Evolutionary conservation across 176 grass and related monocot species (phyloP).

Genomic region (Zea mays): DNA sequence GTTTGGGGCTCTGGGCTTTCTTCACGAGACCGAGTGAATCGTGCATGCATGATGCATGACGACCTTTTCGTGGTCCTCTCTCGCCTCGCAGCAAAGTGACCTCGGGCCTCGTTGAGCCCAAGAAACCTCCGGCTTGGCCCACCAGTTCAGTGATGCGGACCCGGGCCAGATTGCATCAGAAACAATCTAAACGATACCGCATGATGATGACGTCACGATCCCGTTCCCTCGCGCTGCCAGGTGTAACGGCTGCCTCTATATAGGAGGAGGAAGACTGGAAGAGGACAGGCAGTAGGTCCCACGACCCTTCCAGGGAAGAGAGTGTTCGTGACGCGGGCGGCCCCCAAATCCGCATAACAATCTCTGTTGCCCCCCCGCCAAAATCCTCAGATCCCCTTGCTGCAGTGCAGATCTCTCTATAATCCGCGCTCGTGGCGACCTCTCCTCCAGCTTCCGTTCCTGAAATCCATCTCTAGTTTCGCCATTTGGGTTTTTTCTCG

Average conservation of each 20-base stretch:
- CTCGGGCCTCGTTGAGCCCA: background rate
- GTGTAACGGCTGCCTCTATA: slow-evolving; percentile 8
- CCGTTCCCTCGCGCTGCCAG: background rate
- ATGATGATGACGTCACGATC: background rate
- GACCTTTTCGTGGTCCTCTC: too few relatives aligned
- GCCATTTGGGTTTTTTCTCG: background rate
- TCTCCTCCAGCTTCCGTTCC: background rate
- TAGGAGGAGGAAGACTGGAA: too few relatives aligned
- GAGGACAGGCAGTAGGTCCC: background rate
- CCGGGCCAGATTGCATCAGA: background rate
- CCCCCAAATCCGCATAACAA: background rate
- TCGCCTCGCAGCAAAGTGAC: background rate
- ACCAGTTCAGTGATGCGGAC: background rate
- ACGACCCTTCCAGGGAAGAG: background rate
- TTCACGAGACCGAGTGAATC: too few relatives aligned
- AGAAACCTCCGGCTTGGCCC: background rate
- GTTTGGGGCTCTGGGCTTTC: too few relatives aligned
- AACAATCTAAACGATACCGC: background rate
- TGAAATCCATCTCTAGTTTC: background rate
- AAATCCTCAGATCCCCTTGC: background rate
- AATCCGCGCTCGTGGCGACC: background rate
- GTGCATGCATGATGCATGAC: too few relatives aligned
- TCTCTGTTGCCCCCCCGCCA: background rate
- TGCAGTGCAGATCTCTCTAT: background rate
- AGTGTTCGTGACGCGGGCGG: background rate